Conservation (phyloP, 2,329 filamentous ascomycete genomes). For the Sphaceloma murrayae region DNA sequence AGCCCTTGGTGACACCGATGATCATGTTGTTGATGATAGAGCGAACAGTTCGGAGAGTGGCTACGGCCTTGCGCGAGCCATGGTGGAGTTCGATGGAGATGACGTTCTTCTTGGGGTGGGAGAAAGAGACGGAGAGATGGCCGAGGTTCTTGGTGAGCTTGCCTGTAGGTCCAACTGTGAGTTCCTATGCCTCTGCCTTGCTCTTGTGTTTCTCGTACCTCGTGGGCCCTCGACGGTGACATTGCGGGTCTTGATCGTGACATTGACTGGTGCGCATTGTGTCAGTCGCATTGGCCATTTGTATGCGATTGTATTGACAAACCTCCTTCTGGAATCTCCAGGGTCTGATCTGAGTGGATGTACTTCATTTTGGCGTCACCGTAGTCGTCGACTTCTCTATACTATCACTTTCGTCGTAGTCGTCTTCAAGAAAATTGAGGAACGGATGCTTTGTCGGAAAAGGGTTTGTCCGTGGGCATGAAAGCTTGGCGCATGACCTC, state of each 20-base stretch:
- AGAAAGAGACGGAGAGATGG: conserved; percentile 95
- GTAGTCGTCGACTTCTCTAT: conserved; percentile 16
- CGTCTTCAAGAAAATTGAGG: conserved; percentile 1
- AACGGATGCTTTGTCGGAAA: conserved; percentile 3
- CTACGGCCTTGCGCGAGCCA: conserved; percentile 94
- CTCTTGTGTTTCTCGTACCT: conserved; percentile 45
- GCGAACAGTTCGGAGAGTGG: conserved; percentile 94
- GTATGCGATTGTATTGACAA: conserved; percentile 43
- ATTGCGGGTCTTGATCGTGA: conserved; percentile 91
- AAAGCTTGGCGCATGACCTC: background rate
- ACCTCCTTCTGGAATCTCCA: conserved; percentile 96
- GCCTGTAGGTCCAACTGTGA: conserved; percentile 43
- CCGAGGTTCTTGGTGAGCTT: conserved; percentile 95
- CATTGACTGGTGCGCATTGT: conserved; percentile 61
- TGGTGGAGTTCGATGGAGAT: conserved; percentile 99
- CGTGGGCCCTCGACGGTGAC: conserved; percentile 96
- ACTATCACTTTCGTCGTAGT: conserved; percentile 1
- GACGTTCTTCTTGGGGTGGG: conserved; percentile 69
- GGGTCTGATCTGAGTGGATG: conserved; percentile 95
- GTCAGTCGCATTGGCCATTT: conserved; percentile 22
- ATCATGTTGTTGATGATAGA: conserved; percentile 98
- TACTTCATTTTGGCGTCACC: conserved; percentile 80
- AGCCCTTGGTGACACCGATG: conserved; percentile 96
- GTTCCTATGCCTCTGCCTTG: conserved; percentile 20
- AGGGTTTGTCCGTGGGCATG: conserved; percentile 7